Conservation (phyloP, 768 basidiomycete genomes). For the Lactarius akahatsu region DNA sequence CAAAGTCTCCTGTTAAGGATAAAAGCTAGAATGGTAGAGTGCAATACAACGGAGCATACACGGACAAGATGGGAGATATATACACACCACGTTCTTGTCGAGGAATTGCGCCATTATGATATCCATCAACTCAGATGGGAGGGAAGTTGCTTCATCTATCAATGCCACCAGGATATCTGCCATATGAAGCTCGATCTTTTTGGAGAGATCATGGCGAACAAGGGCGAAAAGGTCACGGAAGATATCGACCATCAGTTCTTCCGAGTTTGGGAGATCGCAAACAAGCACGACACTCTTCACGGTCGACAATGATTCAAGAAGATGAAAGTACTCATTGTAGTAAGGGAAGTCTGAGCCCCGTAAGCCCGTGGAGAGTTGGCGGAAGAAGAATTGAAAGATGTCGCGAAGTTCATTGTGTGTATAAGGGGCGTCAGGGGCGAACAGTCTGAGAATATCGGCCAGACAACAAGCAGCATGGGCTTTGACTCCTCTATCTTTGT, state of each 20-base stretch:
- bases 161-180: constrained; percentile 88
- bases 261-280: constrained; percentile 84
- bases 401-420: constrained; percentile 85
- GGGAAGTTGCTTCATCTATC: constrained; percentile 77
- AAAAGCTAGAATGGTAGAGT: background rate
- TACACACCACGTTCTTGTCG: constrained; percentile 69
- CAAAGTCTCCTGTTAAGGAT: background rate
- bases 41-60: background rate
- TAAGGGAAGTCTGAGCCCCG: constrained; percentile 78
- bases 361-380: constrained; percentile 74
- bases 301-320: constrained; percentile 89
- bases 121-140: constrained; percentile 82
- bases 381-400: constrained; percentile 96
- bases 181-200: constrained; percentile 83
- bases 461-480: constrained; percentile 93
- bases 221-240: constrained; percentile 84
- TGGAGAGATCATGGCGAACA: constrained; percentile 68
- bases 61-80: background rate
- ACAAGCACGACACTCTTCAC: constrained; percentile 95
- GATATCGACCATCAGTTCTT: constrained; percentile 78
- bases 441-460: constrained; percentile 88
- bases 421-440: constrained; percentile 97
- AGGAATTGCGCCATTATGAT: constrained; percentile 82
- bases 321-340: constrained; percentile 90
- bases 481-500: constrained; percentile 96